phyloP scores from a whole-genome alignment of 352 stramenopile genomes.

The Globisporangium canariense region DNA sequence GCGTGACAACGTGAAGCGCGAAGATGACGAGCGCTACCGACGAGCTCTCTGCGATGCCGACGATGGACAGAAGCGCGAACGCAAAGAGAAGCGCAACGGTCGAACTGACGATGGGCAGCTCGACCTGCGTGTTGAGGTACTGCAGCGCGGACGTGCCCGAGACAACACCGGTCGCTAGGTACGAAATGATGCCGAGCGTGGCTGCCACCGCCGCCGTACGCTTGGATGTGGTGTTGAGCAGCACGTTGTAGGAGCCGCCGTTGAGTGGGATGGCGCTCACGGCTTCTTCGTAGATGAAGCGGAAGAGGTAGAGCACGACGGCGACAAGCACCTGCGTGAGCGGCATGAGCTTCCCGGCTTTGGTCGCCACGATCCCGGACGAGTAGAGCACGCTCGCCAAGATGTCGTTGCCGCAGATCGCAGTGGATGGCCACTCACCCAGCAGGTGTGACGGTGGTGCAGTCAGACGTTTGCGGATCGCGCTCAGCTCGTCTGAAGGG shows the following conservation, averaged over 20 bases:
- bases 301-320: slow-evolving; percentile 62
- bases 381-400: slow-evolving; percentile 87
- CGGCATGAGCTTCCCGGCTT: slow-evolving; percentile 84
- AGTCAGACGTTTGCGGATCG: slow-evolving; percentile 26
- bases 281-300: slow-evolving; percentile 89
- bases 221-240: slow-evolving; percentile 92
- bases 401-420: slow-evolving; percentile 92
- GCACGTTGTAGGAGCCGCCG: slow-evolving; percentile 89
- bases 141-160: slow-evolving; percentile 56
- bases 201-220: slow-evolving; percentile 84
- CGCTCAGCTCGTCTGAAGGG: slow-evolving; percentile 22
- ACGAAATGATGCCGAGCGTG: slow-evolving; percentile 89
- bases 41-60: slow-evolving; percentile 87
- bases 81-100: slow-evolving; percentile 68
- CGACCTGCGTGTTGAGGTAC: slow-evolving; percentile 58
- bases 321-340: slow-evolving; percentile 80
- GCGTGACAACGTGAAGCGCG: slow-evolving; percentile 69
- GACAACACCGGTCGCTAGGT: slow-evolving; percentile 86
- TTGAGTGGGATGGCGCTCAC: slow-evolving; percentile 90
- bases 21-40: slow-evolving; percentile 86
- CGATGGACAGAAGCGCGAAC: slow-evolving; percentile 77
- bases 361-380: slow-evolving; percentile 58
- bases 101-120: slow-evolving; percentile 35
- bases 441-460: slow-evolving; percentile 31
- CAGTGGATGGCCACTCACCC: slow-evolving; percentile 82